Evolutionary conservation across 805 yeast species (phyloP), one percentile per base, ranked within the genome.

Genomic region (Sugiyamaella chiloensis): DNA sequence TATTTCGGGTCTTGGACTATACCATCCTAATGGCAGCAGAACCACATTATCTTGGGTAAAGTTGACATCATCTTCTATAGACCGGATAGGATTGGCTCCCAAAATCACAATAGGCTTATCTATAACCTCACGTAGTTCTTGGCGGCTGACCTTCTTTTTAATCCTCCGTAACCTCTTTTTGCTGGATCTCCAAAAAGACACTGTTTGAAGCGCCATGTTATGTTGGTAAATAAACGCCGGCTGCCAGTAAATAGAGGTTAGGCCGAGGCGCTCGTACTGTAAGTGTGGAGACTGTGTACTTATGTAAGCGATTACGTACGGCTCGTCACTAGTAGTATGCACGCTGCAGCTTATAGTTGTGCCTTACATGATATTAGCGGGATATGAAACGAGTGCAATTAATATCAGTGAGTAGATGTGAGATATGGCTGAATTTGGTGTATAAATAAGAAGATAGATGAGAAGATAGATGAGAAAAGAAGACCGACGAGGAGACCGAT

Each of bases 1-100:
- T 7, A 42, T 9, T 20, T 42, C 46, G n/a, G 46, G 34, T 19
- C 46, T n/a, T 4, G 46, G 46, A n/a, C 40, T 31, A 17, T 42
- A 42, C 46, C 46, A 42, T 21, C 31, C 46, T 17, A 42, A 24
- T 12, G 46, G 46, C 24, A 42, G 30, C 20, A 29, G 32, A 19
- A 26, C 26, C 12, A 37, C 5, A 17, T 20, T 24, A 9, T 37
- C 17, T 24, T 24, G 12, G 9, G 17, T 5, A 9, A 37, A 37
- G 24, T 26, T 40, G 32, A 24, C 24, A 4, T 40, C 44, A 9
- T 40, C 44, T 9, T 19, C 12, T 11, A 24, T 4, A 21, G 30
- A 34, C 21, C 21, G 12, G 16, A 40, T 40, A 4, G 44, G 44
- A 8, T 34, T 12, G 7, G 44, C 44, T 12, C 44, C 32, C 32